These are phyloP conservation scores for Penicillium salamii DNA, from an alignment of 495 filamentous ascomycete species.

Conservation along the genomic window DNA sequence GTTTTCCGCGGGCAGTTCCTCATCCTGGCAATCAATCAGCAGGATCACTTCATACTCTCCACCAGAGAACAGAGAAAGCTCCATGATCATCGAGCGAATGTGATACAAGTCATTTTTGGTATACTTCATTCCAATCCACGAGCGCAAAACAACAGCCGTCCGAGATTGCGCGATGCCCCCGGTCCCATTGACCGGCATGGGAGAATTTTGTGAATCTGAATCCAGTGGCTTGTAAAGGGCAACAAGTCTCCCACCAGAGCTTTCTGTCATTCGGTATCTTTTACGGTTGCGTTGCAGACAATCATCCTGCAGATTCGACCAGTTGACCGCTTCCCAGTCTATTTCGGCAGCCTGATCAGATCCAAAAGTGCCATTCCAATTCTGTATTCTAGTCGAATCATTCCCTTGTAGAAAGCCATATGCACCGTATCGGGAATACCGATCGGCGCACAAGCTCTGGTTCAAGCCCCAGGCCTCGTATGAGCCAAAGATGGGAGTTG, in stretches of 20 bases:
- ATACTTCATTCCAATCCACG: conserved; percentile 64
- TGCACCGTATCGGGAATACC: conserved; percentile 43
- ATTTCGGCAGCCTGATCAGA: conserved; percentile 16
- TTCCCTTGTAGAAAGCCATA: conserved; percentile 30
- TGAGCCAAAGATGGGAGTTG: conserved; percentile 39
- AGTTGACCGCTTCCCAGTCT: conserved; percentile 63
- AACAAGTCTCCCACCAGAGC: not conserved
- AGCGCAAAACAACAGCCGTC: conserved; percentile 67
- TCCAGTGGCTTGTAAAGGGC: conserved; percentile 4
- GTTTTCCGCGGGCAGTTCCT: conserved; percentile 36
- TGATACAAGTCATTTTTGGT: conserved; percentile 64
- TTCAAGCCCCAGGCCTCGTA: conserved; percentile 41
- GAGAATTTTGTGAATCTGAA: not conserved
- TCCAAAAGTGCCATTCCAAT: conserved; percentile 9
- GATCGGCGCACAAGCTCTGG: conserved; percentile 44
- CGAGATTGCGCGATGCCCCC: conserved; percentile 25
- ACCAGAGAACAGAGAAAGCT: conserved; percentile 65
- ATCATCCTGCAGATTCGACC: conserved; percentile 63
- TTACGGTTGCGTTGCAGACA: conserved; percentile 59
- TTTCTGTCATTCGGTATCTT: conserved; percentile 37
- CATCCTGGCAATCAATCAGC: conserved; percentile 65
- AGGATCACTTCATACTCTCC: conserved; percentile 73
- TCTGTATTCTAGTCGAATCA: not conserved
- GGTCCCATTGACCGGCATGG: not conserved
- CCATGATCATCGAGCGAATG: conserved; percentile 68